Base-by-base conservation (phyloP, 306 rosid species). In the Medicago ruthenica region DNA sequence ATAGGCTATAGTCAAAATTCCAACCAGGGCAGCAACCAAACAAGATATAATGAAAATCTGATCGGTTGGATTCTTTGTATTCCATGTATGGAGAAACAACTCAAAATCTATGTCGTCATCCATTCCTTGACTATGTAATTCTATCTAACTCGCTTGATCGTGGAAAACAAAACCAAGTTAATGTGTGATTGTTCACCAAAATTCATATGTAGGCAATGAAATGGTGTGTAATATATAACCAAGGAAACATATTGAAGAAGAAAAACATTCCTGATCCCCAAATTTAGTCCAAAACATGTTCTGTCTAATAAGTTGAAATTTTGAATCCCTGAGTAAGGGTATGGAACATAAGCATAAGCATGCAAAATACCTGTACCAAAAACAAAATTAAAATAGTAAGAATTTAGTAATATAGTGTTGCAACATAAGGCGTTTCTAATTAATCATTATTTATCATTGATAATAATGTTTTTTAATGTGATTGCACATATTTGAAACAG, bases 1-100 rank as follows among this genome's bases (percentile, higher is more conserved):
- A 78, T 89, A 92, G 67, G 91, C 93, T 84, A 96, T 90, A 59
- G 97, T 92, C 77, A 92, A 80, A 85, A 90, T 88, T 73, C 99
- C 99, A 87, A 96, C 88, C 11, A 96, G 62, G 60, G 89, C 97
- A 71, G 99, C 98, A 37, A 85, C 50, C 9, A 85, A 73, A 77
- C 88, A 90, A 73, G 99, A 90, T 41, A 89, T 37, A 57, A 96
- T 45, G 79, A 96, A 89, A 79, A 96, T 78, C 48, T 84, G 78
- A 78, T 96, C 99, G 5, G 91, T 83, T 4, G 97, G 97, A 79
- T 96, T 92, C 85, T 76, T 90, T 70, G 85, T 73, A 82, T 87
- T 89, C 99, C 97, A 96, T 81, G 87, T 73, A 4, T 92, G 76
- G 77, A 88, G 83, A 17, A 86, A 84, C 76, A 88, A 61, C 80